A percentile compares a stretch with the other conserved stretches of the same genome.
Evolutionary conservation across 352 stramenopile genomes (phyloP).

Genomic region (Peronospora farinosa): DNA sequence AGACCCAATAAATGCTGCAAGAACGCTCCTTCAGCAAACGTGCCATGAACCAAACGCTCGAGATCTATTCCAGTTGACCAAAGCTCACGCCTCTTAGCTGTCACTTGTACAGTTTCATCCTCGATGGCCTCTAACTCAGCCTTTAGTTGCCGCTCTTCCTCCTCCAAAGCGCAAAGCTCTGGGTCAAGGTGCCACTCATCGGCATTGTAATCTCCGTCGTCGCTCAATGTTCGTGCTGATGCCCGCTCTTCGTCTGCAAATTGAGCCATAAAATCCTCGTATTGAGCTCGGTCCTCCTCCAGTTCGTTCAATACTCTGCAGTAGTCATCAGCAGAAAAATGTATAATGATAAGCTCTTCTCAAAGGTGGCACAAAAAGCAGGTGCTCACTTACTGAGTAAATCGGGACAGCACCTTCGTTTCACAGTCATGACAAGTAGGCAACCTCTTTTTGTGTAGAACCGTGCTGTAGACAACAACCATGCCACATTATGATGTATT

Average conservation of each 20-base stretch:
- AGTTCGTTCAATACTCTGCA: conserved; percentile 40
- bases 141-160: conserved; percentile 52
- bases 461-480: too few relatives aligned
- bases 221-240: conserved; percentile 14
- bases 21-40: conserved; percentile 68
- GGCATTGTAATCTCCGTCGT: conserved; percentile 26
- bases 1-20: conserved; percentile 68
- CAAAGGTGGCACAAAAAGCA: background rate
- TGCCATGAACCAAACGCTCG: conserved; percentile 61
- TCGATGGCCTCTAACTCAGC: conserved; percentile 54
- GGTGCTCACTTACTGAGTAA: too few relatives aligned
- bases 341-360: conserved; percentile 5
- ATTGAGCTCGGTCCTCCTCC: conserved; percentile 44
- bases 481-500: too few relatives aligned
- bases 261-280: conserved; percentile 48
- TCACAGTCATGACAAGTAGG: too few relatives aligned
- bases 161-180: conserved; percentile 47
- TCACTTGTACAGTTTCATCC: conserved; percentile 45
- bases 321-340: conserved; percentile 5
- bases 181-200: conserved; percentile 41
- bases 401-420: too few relatives aligned
- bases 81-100: conserved; percentile 53
- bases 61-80: conserved; percentile 71
- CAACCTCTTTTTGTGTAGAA: too few relatives aligned
- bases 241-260: conserved; percentile 33